Evolutionary conservation across 176 grass and related monocot genomes (phyloP).

Genomic region (Oropetium thomaeum): DNA sequence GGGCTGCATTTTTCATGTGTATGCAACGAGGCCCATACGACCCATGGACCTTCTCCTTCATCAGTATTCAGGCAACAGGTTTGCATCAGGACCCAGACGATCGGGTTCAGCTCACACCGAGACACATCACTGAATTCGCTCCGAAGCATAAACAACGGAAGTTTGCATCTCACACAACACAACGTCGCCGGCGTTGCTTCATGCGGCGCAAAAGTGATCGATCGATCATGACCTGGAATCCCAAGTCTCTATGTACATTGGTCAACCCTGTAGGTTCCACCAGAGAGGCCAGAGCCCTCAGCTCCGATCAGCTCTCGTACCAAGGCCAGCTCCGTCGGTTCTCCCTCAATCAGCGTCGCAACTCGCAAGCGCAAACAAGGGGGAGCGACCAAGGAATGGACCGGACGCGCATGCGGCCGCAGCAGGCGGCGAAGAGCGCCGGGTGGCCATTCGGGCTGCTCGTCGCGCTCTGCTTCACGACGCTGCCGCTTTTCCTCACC

Average conservation of each 20-base stretch:
- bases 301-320: not conserved
- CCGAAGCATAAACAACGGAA: conserved; percentile 16
- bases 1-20: too few relatives aligned
- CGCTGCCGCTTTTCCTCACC: conserved; percentile 42
- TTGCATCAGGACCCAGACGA: too few relatives aligned
- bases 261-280: not conserved
- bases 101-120: too few relatives aligned
- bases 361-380: not conserved
- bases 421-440: not conserved
- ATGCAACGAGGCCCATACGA: not conserved
- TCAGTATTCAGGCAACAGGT: too few relatives aligned
- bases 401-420: not conserved
- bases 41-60: not conserved
- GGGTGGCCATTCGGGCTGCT: conserved; percentile 18
- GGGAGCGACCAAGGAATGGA: not conserved
- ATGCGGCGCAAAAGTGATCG: conserved; percentile 18
- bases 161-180: conserved; percentile 39
- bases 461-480: conserved; percentile 43
- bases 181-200: conserved; percentile 25
- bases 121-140: not conserved
- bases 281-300: conserved; percentile 3
- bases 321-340: not conserved
- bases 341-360: too few relatives aligned
- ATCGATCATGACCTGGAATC: not conserved
- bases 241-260: not conserved